Base-by-base conservation (phyloP, 2,329 filamentous ascomycete species). In the Cercospora zeae-maydis region DNA sequence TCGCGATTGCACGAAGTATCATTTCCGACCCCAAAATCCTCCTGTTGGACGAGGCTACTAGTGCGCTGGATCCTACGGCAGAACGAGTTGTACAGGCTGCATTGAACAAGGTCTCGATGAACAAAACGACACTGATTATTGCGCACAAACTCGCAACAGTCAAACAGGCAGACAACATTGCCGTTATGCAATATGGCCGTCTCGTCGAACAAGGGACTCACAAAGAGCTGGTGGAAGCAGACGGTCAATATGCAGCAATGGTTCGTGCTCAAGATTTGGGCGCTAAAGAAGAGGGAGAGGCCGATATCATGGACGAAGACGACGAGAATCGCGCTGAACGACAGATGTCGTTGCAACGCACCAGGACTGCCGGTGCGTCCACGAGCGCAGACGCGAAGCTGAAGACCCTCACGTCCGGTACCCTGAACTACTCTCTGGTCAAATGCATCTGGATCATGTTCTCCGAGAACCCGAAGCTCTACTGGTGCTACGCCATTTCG, bases 201-300 rank as follows among this genome's bases (percentile, higher is more conserved):
- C 72, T 81, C 10, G 67, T 80, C 5, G 80, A 82, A 66, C 75
- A 80, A 70, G 80, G 80, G 1, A 77, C 70, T 2, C 79, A 81
- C 63, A 63, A 69, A 5, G 69, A 76, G 11, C 69, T 82, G 2
- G 66, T 82, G 33, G 71, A 71, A 4, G 66, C 63, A 30, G 70
- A 76, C 31, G 79, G 78, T 1, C 64, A 72, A 0, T 81, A 81
- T 63, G 74, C 77, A 2, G 71, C 71, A 2, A 72, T 82, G 34
- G 81, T 84, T 2, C 73, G 73, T 19, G 77, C 79, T 14, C 82
- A 84, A 70, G 78, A 82, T 63, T 76, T 83, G 4, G 78, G 76
- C 21, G 63, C 61, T 42, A 70, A 63, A 54, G 58, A 55, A 39
- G 49, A 59, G 30, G 67, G 58, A 39, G 67, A 67, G 49, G 62